Base-by-base conservation (phyloP, 129 eudicot species). In the Calendula officinalis region DNA sequence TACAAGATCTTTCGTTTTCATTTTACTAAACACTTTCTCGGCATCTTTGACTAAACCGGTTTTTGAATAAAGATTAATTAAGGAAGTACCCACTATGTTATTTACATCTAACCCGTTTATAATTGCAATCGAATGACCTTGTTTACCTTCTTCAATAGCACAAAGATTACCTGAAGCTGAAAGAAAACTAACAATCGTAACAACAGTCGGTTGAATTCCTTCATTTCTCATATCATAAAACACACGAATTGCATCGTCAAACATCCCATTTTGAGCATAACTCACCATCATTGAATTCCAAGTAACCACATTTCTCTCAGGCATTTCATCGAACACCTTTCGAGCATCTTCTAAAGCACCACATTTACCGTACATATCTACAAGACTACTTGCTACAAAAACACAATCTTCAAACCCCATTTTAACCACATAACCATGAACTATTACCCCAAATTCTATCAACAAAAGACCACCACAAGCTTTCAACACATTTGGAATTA, bases 351-450 rank as follows among this genome's bases (percentile, higher is more conserved):
- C 73, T 16, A 78, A 27, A 54, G 55, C 77, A 39, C 94, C 94
- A 79, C 86, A 80, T 36, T 91, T 91, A 2, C 95, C 87, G 72
- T 82, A 91, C 94, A 91, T 80, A 71, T 87, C 97, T 41, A 87
- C 80, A 60, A 91, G 78, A 71, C 88, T 86, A 78, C 95, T 91
- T 6, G 73, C 83, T 44, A 84, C 89, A 79, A 66, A 91, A 7
- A 91, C 84, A 82, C 95, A 86, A 34, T 57, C 83, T 32, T 15
- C 65, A 63, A 82, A 80, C 27, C 96, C 94, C 75, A 73, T 47
- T 51, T 85, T 87, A 7, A 81, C 4, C 32, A 76, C 94, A 72
- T 84, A 68, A 51, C 96, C 96, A 75, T 91, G 95, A 57, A 84
- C 86, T 51, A 86, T 90, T 75, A 67, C 81, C 40, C 96, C 96